phyloP scores from a whole-genome alignment of 108 stramenopile genomes.

The Hondaea fermentalgiana region DNA sequence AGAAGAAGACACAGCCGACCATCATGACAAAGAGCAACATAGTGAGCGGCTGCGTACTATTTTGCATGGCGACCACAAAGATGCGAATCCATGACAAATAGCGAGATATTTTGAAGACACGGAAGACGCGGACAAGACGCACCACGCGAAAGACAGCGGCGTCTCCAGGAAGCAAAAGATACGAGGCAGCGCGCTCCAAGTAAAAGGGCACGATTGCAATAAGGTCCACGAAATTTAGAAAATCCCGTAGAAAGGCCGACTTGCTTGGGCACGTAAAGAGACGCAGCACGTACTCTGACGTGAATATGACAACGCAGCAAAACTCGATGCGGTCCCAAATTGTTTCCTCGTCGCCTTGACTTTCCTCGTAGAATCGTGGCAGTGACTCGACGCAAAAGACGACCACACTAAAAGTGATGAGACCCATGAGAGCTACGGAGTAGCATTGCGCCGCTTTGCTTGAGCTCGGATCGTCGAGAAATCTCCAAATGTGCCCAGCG shows the following conservation, averaged over 20 bases:
- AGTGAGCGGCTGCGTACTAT: not conserved
- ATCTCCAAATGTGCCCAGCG: not conserved
- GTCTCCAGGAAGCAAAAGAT: not conserved
- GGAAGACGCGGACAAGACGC: conserved; percentile 27
- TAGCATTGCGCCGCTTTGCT: not conserved
- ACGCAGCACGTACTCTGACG: conserved; percentile 18
- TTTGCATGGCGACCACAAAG: not conserved
- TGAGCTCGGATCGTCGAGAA: conserved; percentile 13
- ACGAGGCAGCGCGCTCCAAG: not conserved
- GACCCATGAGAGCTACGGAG: not conserved
- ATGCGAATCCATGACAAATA: conserved; percentile 4
- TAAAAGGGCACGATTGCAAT: conserved; percentile 34
- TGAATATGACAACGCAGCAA: conserved; percentile 22
- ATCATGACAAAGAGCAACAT: conserved; percentile 21
- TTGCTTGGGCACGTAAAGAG: not conserved
- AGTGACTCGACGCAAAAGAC: not conserved
- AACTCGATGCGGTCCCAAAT: conserved; percentile 17
- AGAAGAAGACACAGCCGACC: not conserved
- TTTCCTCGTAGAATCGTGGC: not conserved
- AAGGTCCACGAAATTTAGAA: conserved; percentile 29
- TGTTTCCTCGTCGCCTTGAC: not conserved
- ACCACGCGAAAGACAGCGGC: conserved; percentile 13
- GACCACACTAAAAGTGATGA: not conserved
- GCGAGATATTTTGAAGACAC: conserved; percentile 23
- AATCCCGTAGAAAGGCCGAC: not conserved